Evolutionary conservation across 805 yeast genomes (phyloP).

Genomic region (Myxozyma neglecta): DNA sequence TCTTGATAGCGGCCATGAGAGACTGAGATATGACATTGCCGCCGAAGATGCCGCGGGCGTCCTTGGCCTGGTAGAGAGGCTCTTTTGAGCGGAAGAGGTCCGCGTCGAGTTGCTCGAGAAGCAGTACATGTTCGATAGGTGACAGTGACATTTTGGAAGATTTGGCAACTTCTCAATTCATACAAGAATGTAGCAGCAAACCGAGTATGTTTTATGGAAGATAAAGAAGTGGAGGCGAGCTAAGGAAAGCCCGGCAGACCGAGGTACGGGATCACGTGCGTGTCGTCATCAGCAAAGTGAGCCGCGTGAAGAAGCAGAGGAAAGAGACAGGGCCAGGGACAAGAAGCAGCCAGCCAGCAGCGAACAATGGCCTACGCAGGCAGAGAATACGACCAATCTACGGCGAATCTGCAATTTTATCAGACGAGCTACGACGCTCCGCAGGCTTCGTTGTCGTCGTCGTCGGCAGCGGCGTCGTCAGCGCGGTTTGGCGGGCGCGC

Average conservation of each 20-base stretch:
- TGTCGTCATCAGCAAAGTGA: neutral
- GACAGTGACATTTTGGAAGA: neutral
- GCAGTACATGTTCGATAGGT: constrained; percentile 29
- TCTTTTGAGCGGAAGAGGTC: constrained; percentile 30
- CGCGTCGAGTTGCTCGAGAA: constrained; percentile 31
- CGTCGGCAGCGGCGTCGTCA: constrained; percentile 41
- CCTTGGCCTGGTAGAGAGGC: constrained; percentile 23
- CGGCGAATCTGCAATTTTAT: constrained; percentile 38
- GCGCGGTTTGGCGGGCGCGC: constrained; percentile 23
- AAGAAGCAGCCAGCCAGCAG: neutral
- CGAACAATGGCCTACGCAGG: constrained; percentile 1
- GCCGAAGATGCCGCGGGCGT: constrained; percentile 35
- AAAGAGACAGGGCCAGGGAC: neutral
- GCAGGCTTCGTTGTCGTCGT: constrained; percentile 36
- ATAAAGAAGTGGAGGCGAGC: neutral
- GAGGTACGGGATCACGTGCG: neutral
- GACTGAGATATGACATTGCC: constrained; percentile 35
- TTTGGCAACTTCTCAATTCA: no score
- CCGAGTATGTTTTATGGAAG: neutral
- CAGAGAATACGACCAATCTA: neutral
- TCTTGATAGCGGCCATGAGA: constrained; percentile 32
- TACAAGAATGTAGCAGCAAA: neutral
- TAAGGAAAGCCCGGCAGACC: no score
- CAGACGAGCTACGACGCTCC: constrained; percentile 36
- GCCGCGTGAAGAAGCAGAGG: neutral